These are phyloP conservation scores for Puccinia hordei DNA, from an alignment of 1,284 basidiomycete genomes.

Conservation along the genomic window DNA sequence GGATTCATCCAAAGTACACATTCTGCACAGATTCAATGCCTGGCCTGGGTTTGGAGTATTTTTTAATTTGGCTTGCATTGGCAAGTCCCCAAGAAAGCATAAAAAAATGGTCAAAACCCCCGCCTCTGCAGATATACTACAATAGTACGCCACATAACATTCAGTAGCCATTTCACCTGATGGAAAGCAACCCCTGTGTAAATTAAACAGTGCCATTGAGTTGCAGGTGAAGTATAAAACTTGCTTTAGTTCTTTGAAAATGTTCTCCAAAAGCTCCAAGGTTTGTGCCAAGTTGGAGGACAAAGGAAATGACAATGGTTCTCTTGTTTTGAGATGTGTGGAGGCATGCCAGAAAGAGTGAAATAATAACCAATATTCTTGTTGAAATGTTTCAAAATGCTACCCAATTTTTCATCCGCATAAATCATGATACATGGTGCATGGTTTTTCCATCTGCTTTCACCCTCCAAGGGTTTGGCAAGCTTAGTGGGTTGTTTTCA, in stretches of 20 bases:
- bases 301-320: neutral
- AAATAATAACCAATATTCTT: slow-evolving; percentile 4
- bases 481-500: too few relatives aligned
- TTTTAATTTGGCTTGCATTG: neutral
- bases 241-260: slow-evolving; percentile 58
- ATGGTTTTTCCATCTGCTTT: slow-evolving; percentile 43
- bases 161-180: neutral
- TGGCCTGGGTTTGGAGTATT: neutral
- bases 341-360: slow-evolving; percentile 5
- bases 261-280: slow-evolving; percentile 53
- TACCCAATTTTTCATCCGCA: slow-evolving; percentile 11
- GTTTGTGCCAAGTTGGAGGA: neutral
- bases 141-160: neutral
- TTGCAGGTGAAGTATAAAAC: neutral
- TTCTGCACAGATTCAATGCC: neutral
- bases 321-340: slow-evolving; percentile 4
- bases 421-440: neutral
- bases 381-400: slow-evolving; percentile 7
- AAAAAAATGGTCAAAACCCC: neutral
- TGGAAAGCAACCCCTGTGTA: too few relatives aligned
- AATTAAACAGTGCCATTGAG: too few relatives aligned
- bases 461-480: slow-evolving; percentile 47
- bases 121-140: neutral
- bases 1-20: neutral
- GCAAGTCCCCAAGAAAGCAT: neutral